A percentile compares a stretch with the other conserved stretches of the same genome.
phyloP scores from a whole-genome alignment of 371 early-diverging fungal genomes.

The Umbelopsis sp. region DNA sequence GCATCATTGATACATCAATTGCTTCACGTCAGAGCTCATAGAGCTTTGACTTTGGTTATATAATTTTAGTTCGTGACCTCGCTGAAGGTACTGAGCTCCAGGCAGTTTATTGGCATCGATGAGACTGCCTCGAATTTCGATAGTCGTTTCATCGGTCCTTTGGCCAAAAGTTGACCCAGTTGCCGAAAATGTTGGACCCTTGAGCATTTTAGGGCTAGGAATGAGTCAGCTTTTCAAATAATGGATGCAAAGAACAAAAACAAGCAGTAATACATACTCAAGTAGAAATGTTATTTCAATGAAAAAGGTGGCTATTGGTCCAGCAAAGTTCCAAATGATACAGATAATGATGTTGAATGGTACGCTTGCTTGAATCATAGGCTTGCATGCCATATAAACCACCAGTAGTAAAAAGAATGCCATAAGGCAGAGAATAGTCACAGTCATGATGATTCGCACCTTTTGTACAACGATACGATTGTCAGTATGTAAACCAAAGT shows the following conservation, averaged over 20 bases:
- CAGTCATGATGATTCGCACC: slow-evolving; percentile 27
- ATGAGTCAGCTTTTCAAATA: background rate
- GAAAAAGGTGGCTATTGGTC: slow-evolving; percentile 32
- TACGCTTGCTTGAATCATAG: slow-evolving; percentile 19
- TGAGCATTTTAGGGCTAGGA: slow-evolving; percentile 8
- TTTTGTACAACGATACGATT: slow-evolving; percentile 19
- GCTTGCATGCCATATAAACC: slow-evolving; percentile 32
- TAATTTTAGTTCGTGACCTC: slow-evolving; percentile 4
- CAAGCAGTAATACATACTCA: slow-evolving; percentile 27
- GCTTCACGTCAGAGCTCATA: background rate
- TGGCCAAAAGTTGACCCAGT: slow-evolving; percentile 10
- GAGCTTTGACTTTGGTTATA: background rate
- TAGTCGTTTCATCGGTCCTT: slow-evolving; percentile 1
- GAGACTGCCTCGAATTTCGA: background rate
- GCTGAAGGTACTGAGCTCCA: slow-evolving; percentile 8
- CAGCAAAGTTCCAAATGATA: slow-evolving; percentile 33
- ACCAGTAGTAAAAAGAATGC: slow-evolving; percentile 31
- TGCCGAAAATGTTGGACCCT: slow-evolving; percentile 10
- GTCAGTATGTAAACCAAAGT: background rate
- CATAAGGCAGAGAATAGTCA: slow-evolving; percentile 26
- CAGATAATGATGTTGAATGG: slow-evolving; percentile 29
- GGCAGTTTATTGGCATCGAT: background rate
- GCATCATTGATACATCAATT: slow-evolving; percentile 9
- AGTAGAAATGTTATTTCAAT: slow-evolving; percentile 34
- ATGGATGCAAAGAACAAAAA: no score